These are phyloP conservation scores for Ceriops decandra DNA, from an alignment of 345 rosid species.

Conservation along the genomic window DNA sequence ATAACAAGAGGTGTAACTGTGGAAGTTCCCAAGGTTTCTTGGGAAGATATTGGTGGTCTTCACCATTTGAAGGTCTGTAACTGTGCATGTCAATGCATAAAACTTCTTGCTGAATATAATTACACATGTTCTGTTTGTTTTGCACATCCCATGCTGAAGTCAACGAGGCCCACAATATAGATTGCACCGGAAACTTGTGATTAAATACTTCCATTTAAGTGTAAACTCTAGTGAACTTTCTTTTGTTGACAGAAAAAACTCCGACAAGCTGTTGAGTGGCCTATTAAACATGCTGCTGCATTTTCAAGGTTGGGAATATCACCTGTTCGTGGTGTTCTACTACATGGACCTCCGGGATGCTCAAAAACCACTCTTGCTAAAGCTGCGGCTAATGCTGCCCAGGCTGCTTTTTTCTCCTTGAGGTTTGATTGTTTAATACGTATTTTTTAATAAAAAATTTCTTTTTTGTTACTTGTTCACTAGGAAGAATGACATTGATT, in stretches of 20 bases:
- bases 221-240: neutral
- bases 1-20: slow-evolving; percentile 87
- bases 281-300: slow-evolving; percentile 72
- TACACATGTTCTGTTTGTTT: neutral
- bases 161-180: no score
- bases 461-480: neutral
- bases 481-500: neutral
- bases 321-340: slow-evolving; percentile 77
- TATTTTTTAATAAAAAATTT: no score
- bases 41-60: slow-evolving; percentile 94
- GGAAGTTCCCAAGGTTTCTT: slow-evolving; percentile 81
- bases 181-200: no score
- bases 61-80: slow-evolving; percentile 53
- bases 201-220: neutral
- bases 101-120: neutral
- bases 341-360: slow-evolving; percentile 99
- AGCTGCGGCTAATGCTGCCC: slow-evolving; percentile 91
- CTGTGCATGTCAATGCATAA: neutral
- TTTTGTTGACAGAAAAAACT: slow-evolving; percentile 63
- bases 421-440: slow-evolving; percentile 38
- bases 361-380: slow-evolving; percentile 97
- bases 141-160: no score
- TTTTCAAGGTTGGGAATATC: slow-evolving; percentile 73
- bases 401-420: slow-evolving; percentile 87
- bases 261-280: slow-evolving; percentile 92